phyloP scores from a whole-genome alignment of 2,329 filamentous ascomycete genomes.

The Paracamarosporium sp. region DNA sequence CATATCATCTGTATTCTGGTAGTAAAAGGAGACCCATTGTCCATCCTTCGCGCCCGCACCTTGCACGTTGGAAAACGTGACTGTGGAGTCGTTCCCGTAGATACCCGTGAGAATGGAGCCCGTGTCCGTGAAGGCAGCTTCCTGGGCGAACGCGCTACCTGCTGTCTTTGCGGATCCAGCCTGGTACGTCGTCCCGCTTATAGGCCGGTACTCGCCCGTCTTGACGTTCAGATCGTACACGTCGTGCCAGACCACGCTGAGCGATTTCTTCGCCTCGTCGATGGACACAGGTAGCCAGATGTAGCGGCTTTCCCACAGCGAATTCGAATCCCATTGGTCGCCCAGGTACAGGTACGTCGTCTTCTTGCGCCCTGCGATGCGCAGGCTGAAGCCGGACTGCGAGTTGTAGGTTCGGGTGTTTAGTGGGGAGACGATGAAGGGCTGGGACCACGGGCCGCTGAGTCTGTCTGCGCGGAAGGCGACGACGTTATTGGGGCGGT shows the following conservation, averaged over 20 bases:
- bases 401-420: constrained; percentile 62
- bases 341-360: constrained; percentile 61
- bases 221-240: constrained; percentile 63
- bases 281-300: constrained; percentile 64
- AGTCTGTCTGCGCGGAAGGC: constrained; percentile 61
- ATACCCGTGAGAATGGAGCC: constrained; percentile 60
- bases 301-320: constrained; percentile 63
- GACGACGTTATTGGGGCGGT: constrained; percentile 67
- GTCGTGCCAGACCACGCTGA: constrained; percentile 62
- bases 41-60: constrained; percentile 54
- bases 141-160: constrained; percentile 61
- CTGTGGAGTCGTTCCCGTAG: constrained; percentile 62
- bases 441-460: constrained; percentile 61
- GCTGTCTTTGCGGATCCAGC: constrained; percentile 53
- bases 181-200: constrained; percentile 58
- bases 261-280: constrained; percentile 59
- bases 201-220: constrained; percentile 56
- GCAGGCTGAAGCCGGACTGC: constrained; percentile 59
- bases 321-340: constrained; percentile 63
- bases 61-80: constrained; percentile 58
- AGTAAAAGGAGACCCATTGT: constrained; percentile 66
- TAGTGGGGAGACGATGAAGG: constrained; percentile 58
- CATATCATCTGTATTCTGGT: constrained; percentile 68
- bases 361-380: constrained; percentile 56
- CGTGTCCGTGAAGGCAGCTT: constrained; percentile 60